A percentile compares a stretch with the other conserved stretches of the same genome.
Evolutionary conservation across 176 grass and related monocot species (phyloP).

Genomic region (Cenchrus americanus): DNA sequence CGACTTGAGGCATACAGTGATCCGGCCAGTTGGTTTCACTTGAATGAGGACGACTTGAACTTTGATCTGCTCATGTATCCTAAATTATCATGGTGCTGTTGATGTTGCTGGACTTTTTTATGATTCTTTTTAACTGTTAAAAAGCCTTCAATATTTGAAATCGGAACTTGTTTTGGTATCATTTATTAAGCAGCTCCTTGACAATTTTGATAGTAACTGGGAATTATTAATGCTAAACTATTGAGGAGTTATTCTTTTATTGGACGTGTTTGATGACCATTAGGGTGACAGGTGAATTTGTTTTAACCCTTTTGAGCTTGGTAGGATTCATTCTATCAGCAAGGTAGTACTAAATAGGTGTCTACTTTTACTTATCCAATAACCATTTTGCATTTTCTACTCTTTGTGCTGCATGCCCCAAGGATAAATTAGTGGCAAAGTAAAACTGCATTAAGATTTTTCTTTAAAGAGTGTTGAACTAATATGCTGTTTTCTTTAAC

Average conservation of each 20-base stretch:
- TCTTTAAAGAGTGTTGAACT: constrained; percentile 28
- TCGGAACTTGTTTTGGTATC: constrained; percentile 34
- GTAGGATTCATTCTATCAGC: constrained; percentile 4
- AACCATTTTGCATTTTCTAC: neutral
- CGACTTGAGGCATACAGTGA: constrained; percentile 48
- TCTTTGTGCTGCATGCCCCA: neutral
- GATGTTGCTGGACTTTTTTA: constrained; percentile 30
- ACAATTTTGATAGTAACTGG: constrained; percentile 61
- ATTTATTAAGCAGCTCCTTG: constrained; percentile 65
- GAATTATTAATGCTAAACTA: constrained; percentile 40
- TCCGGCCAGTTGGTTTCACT: constrained; percentile 51
- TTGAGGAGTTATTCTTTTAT: constrained; percentile 51
- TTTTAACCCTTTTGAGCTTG: constrained; percentile 34
- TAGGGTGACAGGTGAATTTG: constrained; percentile 68
- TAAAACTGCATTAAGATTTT: neutral
- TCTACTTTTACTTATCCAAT: neutral
- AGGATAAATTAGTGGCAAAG: neutral
- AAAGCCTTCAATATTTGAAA: constrained; percentile 12
- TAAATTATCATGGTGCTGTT: constrained; percentile 40
- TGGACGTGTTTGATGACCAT: constrained; percentile 47
- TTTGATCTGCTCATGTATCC: constrained; percentile 73
- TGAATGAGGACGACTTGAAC: constrained; percentile 45
- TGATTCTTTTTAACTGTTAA: constrained; percentile 14
- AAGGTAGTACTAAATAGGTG: constrained; percentile 5
- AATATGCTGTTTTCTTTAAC: constrained; percentile 44